These are phyloP conservation scores for Globisporangium sylvaticum DNA, from an alignment of 352 stramenopile genomes.

Conservation along the genomic window DNA sequence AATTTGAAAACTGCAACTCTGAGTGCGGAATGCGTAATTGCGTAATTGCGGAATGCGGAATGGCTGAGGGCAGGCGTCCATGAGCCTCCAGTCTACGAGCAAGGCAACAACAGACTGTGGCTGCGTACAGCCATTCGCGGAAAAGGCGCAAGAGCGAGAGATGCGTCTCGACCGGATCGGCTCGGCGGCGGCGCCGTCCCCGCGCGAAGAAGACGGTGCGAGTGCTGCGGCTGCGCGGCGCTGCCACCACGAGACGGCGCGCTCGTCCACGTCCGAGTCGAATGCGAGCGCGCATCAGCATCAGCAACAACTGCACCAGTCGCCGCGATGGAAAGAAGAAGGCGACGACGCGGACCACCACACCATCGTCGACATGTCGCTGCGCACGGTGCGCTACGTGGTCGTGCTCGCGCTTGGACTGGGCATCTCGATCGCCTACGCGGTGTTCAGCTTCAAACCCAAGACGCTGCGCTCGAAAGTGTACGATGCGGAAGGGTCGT, in stretches of 20 bases:
- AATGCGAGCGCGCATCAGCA: not conserved
- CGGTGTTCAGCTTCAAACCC: conserved; percentile 18
- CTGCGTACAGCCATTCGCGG: conserved; percentile 4
- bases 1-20: not conserved
- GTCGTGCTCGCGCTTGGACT: conserved; percentile 18
- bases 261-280: conserved; percentile 12
- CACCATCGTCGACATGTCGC: conserved; percentile 22
- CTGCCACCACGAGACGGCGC: not conserved
- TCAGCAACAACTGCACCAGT: not conserved
- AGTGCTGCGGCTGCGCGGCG: not conserved
- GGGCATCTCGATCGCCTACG: conserved; percentile 16
- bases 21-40: not conserved
- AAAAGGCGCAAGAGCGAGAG: not conserved
- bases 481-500: conserved; percentile 15
- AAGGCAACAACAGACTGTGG: too few species aligned
- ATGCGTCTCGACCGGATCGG: conserved; percentile 13
- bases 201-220: not conserved
- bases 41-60: too few species aligned
- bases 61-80: not conserved
- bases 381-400: conserved; percentile 19
- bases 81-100: not conserved
- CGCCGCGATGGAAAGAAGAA: conserved; percentile 10
- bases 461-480: conserved; percentile 7
- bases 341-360: conserved; percentile 17
- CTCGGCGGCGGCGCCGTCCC: not conserved